Evolutionary conservation across 805 yeast genomes (phyloP).

Genomic region (Jamesozyma spencerorum): DNA sequence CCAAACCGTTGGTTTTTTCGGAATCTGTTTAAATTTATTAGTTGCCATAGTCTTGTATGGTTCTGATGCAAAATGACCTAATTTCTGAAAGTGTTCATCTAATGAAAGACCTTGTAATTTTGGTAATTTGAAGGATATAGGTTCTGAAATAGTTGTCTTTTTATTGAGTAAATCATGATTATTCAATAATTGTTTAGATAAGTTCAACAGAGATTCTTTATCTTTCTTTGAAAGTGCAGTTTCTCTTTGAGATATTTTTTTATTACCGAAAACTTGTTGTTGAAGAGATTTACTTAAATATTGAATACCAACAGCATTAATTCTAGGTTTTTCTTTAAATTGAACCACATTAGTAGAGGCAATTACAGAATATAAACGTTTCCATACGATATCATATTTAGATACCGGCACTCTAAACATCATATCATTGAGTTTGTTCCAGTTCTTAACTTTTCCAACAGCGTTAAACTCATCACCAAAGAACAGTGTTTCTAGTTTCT

Average conservation of each 20-base stretch:
- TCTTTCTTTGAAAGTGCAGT: constrained; percentile 12
- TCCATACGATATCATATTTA: too few relatives aligned
- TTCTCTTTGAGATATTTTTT: constrained; percentile 23
- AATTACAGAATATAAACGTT: too few relatives aligned
- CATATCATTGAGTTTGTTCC: too few relatives aligned
- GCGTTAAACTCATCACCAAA: too few relatives aligned
- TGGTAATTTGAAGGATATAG: constrained; percentile 59
- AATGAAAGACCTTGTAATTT: constrained; percentile 58
- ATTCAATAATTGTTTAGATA: constrained; percentile 52
- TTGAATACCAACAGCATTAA: constrained; percentile 76
- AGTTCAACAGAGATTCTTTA: constrained; percentile 33
- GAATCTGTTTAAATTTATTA: constrained; percentile 34
- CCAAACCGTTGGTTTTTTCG: constrained; percentile 46
- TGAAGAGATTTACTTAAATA: constrained; percentile 55
- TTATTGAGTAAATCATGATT: constrained; percentile 67
- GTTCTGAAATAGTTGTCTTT: constrained; percentile 50
- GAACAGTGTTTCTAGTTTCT: too few relatives aligned
- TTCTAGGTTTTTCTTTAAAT: constrained; percentile 38
- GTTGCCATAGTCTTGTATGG: constrained; percentile 50
- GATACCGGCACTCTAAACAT: too few relatives aligned
- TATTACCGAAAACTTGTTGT: constrained; percentile 41
- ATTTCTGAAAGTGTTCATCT: constrained; percentile 75
- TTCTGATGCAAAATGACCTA: constrained; percentile 51
- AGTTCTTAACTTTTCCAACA: too few relatives aligned
- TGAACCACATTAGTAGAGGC: background rate